Base-by-base conservation (phyloP, 305 asterid genomes). In the Andrographis paniculata region DNA sequence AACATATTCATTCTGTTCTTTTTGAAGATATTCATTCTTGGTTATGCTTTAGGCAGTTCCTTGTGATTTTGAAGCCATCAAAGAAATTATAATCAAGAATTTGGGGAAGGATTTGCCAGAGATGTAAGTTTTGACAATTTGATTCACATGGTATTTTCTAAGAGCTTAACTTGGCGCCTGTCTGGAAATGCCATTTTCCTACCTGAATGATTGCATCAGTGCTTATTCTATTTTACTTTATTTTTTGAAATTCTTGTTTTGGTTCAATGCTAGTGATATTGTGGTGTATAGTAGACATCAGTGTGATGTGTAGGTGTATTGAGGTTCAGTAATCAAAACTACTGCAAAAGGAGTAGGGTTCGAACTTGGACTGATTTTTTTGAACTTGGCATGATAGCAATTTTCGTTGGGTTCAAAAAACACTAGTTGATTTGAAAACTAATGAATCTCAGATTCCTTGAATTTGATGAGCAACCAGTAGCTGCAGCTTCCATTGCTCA, bases 401-500 rank as follows among this genome's bases (percentile, higher is more conserved):
- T 51, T 48, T 21, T 14, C 28, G 33, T 55, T 13, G 16, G 42
- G 14, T 5, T n/a, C 17, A 37, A 14, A 37, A 33, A 33, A 11
- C 7, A 13, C 37, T 52, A 45, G 44, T 37, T 61, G 60, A 55
- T 35, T 51, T 62, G 37, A 66, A 55, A 47, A 51, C 53, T 24
- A 50, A 33, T 71, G 58, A 23, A 45, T 49, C 36, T 60, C 78
- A 87, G 96, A 71, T 89, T 89, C 62, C 63, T 76, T 36, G 72
- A 80, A 17, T 85, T 89, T 53, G 91, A 85, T 62, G 94, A 85
- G 72, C 68, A 60, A 63, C 95, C 98, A 4, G 68, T 85, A 69
- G 94, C 98, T 64, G 98, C 98, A 62, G 95, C 98, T 54, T 89
- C 98, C 19, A 85, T 89, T 71, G 95, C 95, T 63, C 98, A 89